A percentile compares a stretch with the other conserved stretches of the same genome.
Evolutionary conservation across 441 rosid genomes (phyloP).

Genomic region (Gossypium gossypioides): DNA sequence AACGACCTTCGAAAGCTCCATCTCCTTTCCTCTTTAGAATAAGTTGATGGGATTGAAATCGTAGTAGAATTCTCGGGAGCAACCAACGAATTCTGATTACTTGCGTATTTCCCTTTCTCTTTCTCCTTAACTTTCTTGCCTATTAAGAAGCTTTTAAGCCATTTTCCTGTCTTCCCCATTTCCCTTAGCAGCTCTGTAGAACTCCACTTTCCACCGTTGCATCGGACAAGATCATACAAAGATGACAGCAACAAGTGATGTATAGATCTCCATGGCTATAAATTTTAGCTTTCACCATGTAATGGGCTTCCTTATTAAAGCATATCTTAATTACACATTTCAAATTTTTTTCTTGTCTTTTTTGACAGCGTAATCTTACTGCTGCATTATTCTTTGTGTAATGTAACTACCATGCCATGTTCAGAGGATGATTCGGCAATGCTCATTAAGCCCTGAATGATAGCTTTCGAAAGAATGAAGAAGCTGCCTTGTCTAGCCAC

Average conservation of each 20-base stretch:
- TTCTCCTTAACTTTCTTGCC: constrained; percentile 59
- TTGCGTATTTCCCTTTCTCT: constrained; percentile 17
- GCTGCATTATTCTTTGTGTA: constrained; percentile 13
- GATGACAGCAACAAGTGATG: constrained; percentile 22
- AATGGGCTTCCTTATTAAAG: constrained; percentile 6
- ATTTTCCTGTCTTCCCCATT: constrained; percentile 81
- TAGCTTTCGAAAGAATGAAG: constrained; percentile 11
- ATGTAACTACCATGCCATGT: constrained; percentile 3
- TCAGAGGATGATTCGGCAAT: background rate
- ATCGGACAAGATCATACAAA: constrained; percentile 15
- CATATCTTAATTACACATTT: too few relatives aligned
- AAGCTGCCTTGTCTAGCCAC: constrained; percentile 15
- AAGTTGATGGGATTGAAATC: constrained; percentile 26
- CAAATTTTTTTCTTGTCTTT: background rate
- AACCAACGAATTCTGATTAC: constrained; percentile 18
- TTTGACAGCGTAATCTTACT: constrained; percentile 25
- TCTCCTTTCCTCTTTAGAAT: constrained; percentile 67
- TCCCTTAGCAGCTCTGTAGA: constrained; percentile 14
- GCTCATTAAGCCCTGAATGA: background rate
- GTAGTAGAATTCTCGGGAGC: constrained; percentile 39
- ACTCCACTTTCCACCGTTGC: constrained; percentile 5
- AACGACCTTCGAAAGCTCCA: constrained; percentile 89
- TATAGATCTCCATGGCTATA: constrained; percentile 14
- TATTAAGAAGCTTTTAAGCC: constrained; percentile 60
- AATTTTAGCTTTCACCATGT: constrained; percentile 16